A percentile compares a stretch with the other conserved stretches of the same genome.
Conservation (phyloP, 495 filamentous ascomycete genomes). For the Filosporella fistucella region DNA sequence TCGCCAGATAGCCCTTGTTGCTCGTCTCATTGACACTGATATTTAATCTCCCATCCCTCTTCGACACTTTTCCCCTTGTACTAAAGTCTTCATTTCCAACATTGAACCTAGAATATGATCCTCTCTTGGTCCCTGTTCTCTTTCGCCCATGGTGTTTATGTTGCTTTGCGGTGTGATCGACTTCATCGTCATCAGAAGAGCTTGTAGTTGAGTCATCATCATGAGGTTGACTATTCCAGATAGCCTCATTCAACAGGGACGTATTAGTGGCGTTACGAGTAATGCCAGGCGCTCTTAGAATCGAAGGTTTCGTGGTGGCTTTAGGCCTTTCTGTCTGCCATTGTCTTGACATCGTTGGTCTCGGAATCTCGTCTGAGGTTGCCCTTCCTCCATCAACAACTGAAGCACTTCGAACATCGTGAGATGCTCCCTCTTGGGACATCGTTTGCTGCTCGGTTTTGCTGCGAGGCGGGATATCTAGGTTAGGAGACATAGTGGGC, state of each 20-base stretch:
- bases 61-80: constrained; percentile 61
- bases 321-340: constrained; percentile 19
- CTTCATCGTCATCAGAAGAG: constrained; percentile 8
- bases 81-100: constrained; percentile 61
- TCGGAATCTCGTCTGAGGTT: not conserved
- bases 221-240: constrained; percentile 4
- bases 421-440: too few relatives aligned
- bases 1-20: constrained; percentile 62
- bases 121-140: not conserved
- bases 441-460: too few relatives aligned
- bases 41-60: constrained; percentile 63
- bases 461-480: too few relatives aligned
- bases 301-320: constrained; percentile 9
- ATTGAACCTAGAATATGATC: constrained; percentile 37
- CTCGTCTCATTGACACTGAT: constrained; percentile 60
- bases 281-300: not conserved
- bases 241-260: constrained; percentile 14
- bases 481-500: too few relatives aligned
- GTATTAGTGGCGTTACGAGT: constrained; percentile 13
- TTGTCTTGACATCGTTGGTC: constrained; percentile 11
- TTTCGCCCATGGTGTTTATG: not conserved
- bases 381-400: too few relatives aligned
- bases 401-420: too few relatives aligned
- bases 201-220: constrained; percentile 3
- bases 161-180: not conserved